phyloP scores from a whole-genome alignment of 306 rosid genomes.

The Luffa acutangula region DNA sequence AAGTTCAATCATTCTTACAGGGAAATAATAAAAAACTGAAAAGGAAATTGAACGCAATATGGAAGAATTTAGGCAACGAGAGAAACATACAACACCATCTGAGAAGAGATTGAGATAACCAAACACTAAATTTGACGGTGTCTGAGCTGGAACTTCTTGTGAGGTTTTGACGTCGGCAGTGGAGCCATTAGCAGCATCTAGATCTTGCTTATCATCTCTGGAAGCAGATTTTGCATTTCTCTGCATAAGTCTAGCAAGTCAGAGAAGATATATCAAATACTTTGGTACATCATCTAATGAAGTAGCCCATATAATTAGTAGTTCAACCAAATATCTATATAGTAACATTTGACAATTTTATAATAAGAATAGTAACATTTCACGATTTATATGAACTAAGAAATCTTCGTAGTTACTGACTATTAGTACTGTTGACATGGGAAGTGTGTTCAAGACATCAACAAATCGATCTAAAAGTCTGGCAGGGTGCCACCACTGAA shows the following conservation, averaged over 20 bases:
- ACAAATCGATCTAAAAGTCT: neutral
- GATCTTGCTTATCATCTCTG: slow-evolving; percentile 27
- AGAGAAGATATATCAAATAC: slow-evolving; percentile 11
- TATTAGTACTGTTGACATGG: neutral
- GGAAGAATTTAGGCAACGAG: neutral
- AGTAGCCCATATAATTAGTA: neutral
- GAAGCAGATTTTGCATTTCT: slow-evolving; percentile 33
- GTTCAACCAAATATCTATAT: neutral
- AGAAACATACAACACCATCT: slow-evolving; percentile 81
- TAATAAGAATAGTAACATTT: neutral
- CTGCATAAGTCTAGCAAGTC: slow-evolving; percentile 32
- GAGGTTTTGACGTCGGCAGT: slow-evolving; percentile 18
- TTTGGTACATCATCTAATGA: neutral
- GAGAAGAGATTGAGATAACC: slow-evolving; percentile 99
- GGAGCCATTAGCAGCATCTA: slow-evolving; percentile 27
- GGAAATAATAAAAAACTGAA: neutral
- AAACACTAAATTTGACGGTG: slow-evolving; percentile 64
- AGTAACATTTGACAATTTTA: neutral
- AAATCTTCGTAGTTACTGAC: neutral
- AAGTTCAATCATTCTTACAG: neutral
- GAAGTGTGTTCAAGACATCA: neutral
- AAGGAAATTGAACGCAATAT: neutral
- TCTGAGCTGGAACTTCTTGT: slow-evolving; percentile 28
- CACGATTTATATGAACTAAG: neutral
- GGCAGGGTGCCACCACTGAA: neutral